A percentile compares a stretch with the other conserved stretches of the same genome.
Evolutionary conservation across 2,329 filamentous ascomycete species (phyloP).

Genomic region (Hirsutella rhossiliensis): DNA sequence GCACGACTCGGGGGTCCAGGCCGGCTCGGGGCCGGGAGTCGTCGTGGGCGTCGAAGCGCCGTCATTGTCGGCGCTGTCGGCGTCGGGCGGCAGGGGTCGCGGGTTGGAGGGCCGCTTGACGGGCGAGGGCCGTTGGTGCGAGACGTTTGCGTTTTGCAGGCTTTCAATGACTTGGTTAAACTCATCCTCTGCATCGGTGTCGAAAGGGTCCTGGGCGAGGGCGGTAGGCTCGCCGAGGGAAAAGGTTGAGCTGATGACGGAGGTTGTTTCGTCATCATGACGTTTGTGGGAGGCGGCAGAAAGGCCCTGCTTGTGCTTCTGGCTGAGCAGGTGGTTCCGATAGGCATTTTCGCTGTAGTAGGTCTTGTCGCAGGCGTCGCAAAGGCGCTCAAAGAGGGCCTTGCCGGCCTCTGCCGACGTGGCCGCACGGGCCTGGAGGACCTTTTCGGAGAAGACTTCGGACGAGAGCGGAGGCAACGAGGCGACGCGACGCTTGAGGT

Average conservation of each 20-base stretch:
- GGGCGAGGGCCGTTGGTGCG: conserved; percentile 36
- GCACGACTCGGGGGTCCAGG: conserved; percentile 45
- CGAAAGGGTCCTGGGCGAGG: conserved; percentile 35
- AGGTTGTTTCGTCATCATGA: conserved; percentile 59
- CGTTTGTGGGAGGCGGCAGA: conserved; percentile 29
- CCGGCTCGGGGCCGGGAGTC: conserved; percentile 21
- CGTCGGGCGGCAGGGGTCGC: conserved; percentile 25
- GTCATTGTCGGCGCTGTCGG: conserved; percentile 32
- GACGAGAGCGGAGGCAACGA: conserved; percentile 83
- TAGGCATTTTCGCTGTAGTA: conserved; percentile 97
- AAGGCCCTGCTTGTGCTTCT: conserved; percentile 64
- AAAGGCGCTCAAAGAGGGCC: conserved; percentile 77
- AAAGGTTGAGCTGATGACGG: conserved; percentile 82
- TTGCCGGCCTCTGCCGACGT: conserved; percentile 77
- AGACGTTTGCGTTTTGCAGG: conserved; percentile 61
- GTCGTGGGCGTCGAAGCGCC: conserved; percentile 30
- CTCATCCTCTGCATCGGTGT: conserved; percentile 60
- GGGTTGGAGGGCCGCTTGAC: conserved; percentile 44
- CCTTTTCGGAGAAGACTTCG: conserved; percentile 91
- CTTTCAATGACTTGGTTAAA: conserved; percentile 67
- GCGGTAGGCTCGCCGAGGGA: conserved; percentile 71
- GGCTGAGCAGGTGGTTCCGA: conserved; percentile 81
- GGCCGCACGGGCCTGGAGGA: conserved; percentile 77
- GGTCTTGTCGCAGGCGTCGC: conserved; percentile 74
- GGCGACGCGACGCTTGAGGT: conserved; percentile 87